A percentile compares a stretch with the other conserved stretches of the same genome.
phyloP scores from a whole-genome alignment of 1,284 basidiomycete species.

The Ceratobasidium sp. region DNA sequence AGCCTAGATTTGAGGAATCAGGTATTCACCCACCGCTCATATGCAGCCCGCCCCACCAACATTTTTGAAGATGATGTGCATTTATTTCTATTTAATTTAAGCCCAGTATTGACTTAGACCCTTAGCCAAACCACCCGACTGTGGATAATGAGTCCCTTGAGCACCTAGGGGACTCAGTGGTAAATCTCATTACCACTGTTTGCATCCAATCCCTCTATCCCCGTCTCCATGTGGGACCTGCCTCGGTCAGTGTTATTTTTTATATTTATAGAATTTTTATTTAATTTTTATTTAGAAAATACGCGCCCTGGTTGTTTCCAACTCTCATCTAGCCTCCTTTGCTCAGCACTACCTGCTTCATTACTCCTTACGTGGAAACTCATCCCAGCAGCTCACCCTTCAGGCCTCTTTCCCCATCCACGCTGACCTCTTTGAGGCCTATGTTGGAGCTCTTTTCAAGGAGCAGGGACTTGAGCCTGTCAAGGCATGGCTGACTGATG shows the following conservation, averaged over 20 bases:
- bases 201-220: slow-evolving; percentile 47
- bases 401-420: slow-evolving; percentile 43
- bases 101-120: not conserved
- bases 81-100: not conserved
- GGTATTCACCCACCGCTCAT: slow-evolving; percentile 48
- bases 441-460: slow-evolving; percentile 46
- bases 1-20: not conserved
- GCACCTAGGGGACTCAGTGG: slow-evolving; percentile 48
- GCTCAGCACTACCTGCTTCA: slow-evolving; percentile 44
- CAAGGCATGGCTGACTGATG: slow-evolving; percentile 31
- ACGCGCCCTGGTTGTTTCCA: slow-evolving; percentile 44
- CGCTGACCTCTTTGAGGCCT: slow-evolving; percentile 49
- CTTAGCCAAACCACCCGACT: slow-evolving; percentile 37
- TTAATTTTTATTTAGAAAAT: slow-evolving; percentile 42
- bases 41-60: slow-evolving; percentile 37
- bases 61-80: slow-evolving; percentile 45
- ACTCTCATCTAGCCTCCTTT: slow-evolving; percentile 45
- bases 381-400: slow-evolving; percentile 41
- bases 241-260: slow-evolving; percentile 42
- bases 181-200: slow-evolving; percentile 44
- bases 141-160: slow-evolving; percentile 50
- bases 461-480: slow-evolving; percentile 41
- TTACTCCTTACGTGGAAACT: slow-evolving; percentile 34
- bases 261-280: slow-evolving; percentile 29
- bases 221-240: slow-evolving; percentile 45